phyloP scores from a whole-genome alignment of 2,329 filamentous ascomycete species.

The Polytolypa hystricis region DNA sequence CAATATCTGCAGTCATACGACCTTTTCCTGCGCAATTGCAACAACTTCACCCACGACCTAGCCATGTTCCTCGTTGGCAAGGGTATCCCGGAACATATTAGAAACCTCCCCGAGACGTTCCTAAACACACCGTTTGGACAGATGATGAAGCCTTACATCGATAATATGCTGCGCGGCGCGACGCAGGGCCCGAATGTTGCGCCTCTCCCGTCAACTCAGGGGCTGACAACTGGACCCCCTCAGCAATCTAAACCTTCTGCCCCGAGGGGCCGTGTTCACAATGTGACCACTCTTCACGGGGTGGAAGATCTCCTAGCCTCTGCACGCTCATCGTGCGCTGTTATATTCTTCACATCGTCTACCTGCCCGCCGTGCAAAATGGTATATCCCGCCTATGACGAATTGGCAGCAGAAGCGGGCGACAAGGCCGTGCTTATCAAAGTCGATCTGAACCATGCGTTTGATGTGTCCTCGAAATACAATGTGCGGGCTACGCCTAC shows the following conservation, averaged over 20 bases:
- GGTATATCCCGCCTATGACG: conserved; percentile 70
- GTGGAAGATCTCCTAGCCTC: conserved; percentile 50
- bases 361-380: conserved; percentile 77
- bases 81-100: conserved; percentile 79
- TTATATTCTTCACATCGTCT: conserved; percentile 86
- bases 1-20: conserved; percentile 66
- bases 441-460: conserved; percentile 61
- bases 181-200: conserved; percentile 44
- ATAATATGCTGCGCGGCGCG: conserved; percentile 51
- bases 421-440: conserved; percentile 65
- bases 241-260: conserved; percentile 6
- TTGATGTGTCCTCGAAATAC: conserved; percentile 54
- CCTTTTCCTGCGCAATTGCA: conserved; percentile 85
- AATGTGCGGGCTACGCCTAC: conserved; percentile 70
- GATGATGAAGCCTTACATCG: conserved; percentile 71
- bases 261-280: conserved; percentile 44
- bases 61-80: conserved; percentile 79
- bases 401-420: conserved; percentile 62
- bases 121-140: conserved; percentile 77
- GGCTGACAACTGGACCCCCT: conserved; percentile 10
- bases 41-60: conserved; percentile 93
- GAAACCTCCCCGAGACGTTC: conserved; percentile 72
- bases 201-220: conserved; percentile 10
- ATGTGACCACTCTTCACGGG: conserved; percentile 47
- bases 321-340: conserved; percentile 57